Conservation (phyloP, 179 eudicot genomes). For the Spinacia oleracea region DNA sequence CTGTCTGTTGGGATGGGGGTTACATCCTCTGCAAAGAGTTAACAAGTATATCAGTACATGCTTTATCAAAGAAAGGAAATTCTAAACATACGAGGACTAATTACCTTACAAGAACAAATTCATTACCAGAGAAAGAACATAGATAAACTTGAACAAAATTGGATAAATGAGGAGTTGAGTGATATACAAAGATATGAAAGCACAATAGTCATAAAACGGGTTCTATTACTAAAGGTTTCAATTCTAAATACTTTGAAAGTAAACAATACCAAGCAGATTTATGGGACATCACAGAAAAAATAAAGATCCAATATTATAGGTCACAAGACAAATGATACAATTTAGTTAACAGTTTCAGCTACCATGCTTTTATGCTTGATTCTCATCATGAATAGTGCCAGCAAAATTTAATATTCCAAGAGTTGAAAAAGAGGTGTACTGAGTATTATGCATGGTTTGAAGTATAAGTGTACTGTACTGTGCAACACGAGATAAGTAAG, state of each 20-base stretch:
- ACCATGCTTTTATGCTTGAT: too few relatives aligned
- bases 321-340: too few relatives aligned
- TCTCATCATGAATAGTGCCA: too few relatives aligned
- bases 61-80: background rate
- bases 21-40: slow-evolving; percentile 63
- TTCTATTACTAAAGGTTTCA: background rate
- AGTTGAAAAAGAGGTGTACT: too few relatives aligned
- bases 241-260: background rate
- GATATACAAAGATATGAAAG: background rate
- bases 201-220: background rate
- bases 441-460: too few relatives aligned
- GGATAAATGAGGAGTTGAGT: background rate
- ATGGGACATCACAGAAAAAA: background rate
- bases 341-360: too few relatives aligned
- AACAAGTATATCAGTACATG: background rate
- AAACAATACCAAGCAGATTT: background rate
- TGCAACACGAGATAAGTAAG: too few relatives aligned
- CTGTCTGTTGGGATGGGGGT: slow-evolving; percentile 95
- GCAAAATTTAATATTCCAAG: too few relatives aligned
- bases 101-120: too few relatives aligned
- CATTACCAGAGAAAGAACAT: too few relatives aligned
- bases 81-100: background rate
- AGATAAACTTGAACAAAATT: too few relatives aligned
- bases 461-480: too few relatives aligned
- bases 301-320: background rate